Percentiles rank a stretch among this genome's conserved stretches.
These are phyloP conservation scores for Hymenoscyphus linearis DNA, from an alignment of 2,329 filamentous ascomycete genomes.

Conservation along the genomic window DNA sequence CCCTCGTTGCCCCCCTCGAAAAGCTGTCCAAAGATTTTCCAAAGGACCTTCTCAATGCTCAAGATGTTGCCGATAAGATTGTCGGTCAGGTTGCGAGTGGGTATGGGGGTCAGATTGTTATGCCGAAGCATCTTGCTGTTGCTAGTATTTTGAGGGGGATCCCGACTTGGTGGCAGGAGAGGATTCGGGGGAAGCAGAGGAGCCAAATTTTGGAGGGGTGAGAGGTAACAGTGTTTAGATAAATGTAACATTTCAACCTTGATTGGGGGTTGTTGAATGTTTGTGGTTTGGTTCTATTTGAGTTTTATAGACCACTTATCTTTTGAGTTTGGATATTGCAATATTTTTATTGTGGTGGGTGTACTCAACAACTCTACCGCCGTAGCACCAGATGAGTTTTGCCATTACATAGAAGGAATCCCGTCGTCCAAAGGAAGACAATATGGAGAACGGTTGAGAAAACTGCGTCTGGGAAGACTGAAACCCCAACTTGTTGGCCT, in stretches of 20 bases:
- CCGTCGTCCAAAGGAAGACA: too few species aligned
- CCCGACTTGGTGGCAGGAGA: slow-evolving; percentile 4
- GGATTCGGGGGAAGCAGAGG: not conserved
- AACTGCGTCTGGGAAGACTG: too few species aligned
- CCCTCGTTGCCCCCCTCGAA: slow-evolving; percentile 40
- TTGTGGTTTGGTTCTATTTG: too few species aligned
- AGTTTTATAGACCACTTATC: too few species aligned
- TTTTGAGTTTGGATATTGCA: too few species aligned
- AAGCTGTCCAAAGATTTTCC: slow-evolving; percentile 47
- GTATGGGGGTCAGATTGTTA: slow-evolving; percentile 49
- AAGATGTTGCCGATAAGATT: slow-evolving; percentile 59
- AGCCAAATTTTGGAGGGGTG: not conserved
- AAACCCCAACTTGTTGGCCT: too few species aligned
- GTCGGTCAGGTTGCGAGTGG: slow-evolving; percentile 55
- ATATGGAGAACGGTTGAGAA: too few species aligned
- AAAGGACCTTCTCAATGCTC: slow-evolving; percentile 48
- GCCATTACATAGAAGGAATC: too few species aligned
- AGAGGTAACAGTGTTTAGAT: not conserved
- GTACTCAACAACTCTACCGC: too few species aligned
- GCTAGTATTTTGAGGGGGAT: not conserved
- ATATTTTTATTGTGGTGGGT: too few species aligned
- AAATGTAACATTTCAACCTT: not conserved
- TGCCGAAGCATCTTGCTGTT: slow-evolving; percentile 35
- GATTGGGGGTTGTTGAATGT: too few species aligned
- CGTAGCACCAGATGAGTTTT: too few species aligned